These are phyloP conservation scores for Saprolegnia parasitica DNA, from an alignment of 352 stramenopile species.

Conservation along the genomic window DNA sequence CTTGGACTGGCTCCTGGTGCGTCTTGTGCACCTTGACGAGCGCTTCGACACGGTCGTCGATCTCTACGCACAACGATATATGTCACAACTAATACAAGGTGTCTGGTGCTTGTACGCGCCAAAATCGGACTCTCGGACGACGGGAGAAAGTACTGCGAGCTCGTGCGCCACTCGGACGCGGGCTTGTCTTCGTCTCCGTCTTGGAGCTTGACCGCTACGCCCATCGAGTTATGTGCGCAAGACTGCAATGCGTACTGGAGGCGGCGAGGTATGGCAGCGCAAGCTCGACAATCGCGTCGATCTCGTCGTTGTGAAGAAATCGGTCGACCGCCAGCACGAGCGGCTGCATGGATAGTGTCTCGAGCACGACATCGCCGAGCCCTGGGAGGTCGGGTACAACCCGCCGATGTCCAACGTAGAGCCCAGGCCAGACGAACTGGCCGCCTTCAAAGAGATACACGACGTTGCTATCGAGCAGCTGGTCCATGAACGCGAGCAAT, in stretches of 20 bases:
- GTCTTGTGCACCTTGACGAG: slow-evolving; percentile 51
- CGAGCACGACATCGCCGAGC: slow-evolving; percentile 43
- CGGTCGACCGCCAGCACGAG: slow-evolving; percentile 72
- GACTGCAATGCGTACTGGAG: slow-evolving; percentile 31
- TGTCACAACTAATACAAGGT: no score
- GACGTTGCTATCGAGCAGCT: slow-evolving; percentile 38
- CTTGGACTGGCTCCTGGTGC: slow-evolving; percentile 66
- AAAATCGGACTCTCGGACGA: slow-evolving; percentile 43
- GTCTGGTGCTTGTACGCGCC: not conserved
- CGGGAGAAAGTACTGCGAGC: slow-evolving; percentile 67
- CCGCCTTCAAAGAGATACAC: slow-evolving; percentile 72
- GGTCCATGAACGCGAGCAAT: slow-evolving; percentile 37
- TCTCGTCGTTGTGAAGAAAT: slow-evolving; percentile 67
- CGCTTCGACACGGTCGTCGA: slow-evolving; percentile 57
- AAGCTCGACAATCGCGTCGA: slow-evolving; percentile 63
- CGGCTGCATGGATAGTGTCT: slow-evolving; percentile 57
- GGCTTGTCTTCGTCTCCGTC: slow-evolving; percentile 62
- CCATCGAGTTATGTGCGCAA: not conserved
- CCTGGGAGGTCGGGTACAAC: slow-evolving; percentile 43
- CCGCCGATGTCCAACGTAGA: slow-evolving; percentile 64
- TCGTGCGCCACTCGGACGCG: slow-evolving; percentile 67
- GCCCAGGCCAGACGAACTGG: slow-evolving; percentile 71
- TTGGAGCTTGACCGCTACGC: slow-evolving; percentile 41
- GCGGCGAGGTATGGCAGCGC: slow-evolving; percentile 54
- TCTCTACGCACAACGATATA: slow-evolving; percentile 33